These are phyloP conservation scores for Ascochyta viciae-villosae DNA, from an alignment of 2,329 filamentous ascomycete species.

Conservation along the genomic window DNA sequence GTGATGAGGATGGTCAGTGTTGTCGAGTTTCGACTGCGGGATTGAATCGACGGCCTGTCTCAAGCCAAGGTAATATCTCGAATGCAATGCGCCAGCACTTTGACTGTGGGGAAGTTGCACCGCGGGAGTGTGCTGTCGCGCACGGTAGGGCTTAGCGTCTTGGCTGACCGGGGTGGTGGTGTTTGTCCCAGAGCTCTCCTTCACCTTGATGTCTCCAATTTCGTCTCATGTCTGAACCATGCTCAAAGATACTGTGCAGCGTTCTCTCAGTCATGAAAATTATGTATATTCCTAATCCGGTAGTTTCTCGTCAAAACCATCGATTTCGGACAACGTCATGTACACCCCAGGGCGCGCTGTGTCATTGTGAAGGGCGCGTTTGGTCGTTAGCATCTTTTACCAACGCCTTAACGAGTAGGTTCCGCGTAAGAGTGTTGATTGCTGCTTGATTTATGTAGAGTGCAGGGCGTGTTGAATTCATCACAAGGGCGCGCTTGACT, in stretches of 20 bases:
- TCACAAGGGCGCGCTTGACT: background rate
- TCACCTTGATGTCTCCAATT: background rate
- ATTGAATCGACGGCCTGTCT: background rate
- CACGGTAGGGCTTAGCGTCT: slow-evolving; percentile 5
- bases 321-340: slow-evolving; percentile 7
- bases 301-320: background rate
- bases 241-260: background rate
- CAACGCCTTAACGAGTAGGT: too few relatives aligned
- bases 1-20: background rate
- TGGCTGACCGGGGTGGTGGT: background rate
- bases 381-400: too few relatives aligned
- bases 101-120: slow-evolving; percentile 13
- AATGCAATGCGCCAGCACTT: slow-evolving; percentile 5
- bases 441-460: background rate
- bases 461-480: background rate
- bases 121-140: slow-evolving; percentile 15
- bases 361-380: slow-evolving; percentile 12
- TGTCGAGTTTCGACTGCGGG: background rate
- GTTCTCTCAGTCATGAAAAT: background rate
- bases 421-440: background rate
- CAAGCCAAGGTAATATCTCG: too few relatives aligned
- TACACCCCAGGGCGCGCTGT: slow-evolving; percentile 7
- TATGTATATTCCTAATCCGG: background rate
- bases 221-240: background rate
- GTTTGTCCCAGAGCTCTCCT: background rate